Conservation (phyloP, 2,329 filamentous ascomycete genomes). For the Pseudocercospora fuligena region DNA sequence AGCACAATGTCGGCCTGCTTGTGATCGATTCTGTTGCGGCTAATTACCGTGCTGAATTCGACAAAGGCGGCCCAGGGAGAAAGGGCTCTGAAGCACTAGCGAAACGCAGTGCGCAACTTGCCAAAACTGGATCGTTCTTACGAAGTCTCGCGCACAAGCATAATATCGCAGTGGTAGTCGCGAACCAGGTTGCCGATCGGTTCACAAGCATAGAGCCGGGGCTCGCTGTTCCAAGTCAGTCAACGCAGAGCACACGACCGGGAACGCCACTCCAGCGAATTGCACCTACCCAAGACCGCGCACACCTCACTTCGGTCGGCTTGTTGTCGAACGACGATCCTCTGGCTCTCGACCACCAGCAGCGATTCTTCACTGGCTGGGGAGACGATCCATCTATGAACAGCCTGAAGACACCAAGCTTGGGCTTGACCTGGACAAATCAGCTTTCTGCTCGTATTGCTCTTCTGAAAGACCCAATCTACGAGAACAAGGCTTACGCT, state of each 20-base stretch:
- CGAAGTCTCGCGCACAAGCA: slow-evolving; percentile 75
- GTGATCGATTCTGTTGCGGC: slow-evolving; percentile 91
- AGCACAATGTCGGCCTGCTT: slow-evolving; percentile 78
- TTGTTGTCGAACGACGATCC: slow-evolving; percentile 56
- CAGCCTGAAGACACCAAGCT: slow-evolving; percentile 77
- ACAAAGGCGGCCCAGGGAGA: slow-evolving; percentile 48
- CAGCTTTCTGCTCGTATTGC: slow-evolving; percentile 84
- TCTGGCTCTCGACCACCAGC: slow-evolving; percentile 82
- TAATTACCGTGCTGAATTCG: slow-evolving; percentile 92
- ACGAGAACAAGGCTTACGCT: slow-evolving; percentile 45
- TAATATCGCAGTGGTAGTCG: slow-evolving; percentile 82
- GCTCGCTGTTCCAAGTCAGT: slow-evolving; percentile 17
- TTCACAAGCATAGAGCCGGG: slow-evolving; percentile 54
- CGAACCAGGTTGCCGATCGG: slow-evolving; percentile 93
- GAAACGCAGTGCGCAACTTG: slow-evolving; percentile 75
- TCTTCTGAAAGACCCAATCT: slow-evolving; percentile 71
- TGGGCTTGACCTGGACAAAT: slow-evolving; percentile 89
- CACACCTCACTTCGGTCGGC: slow-evolving; percentile 25
- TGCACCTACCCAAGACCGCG: not conserved
- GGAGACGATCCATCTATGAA: slow-evolving; percentile 63
- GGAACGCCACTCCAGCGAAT: slow-evolving; percentile 24
- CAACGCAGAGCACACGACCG: slow-evolving; percentile 27
- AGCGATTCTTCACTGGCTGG: slow-evolving; percentile 95
- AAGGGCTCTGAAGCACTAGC: slow-evolving; percentile 64
- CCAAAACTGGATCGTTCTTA: slow-evolving; percentile 75